These are phyloP conservation scores for Moricandia moricandioides DNA, from an alignment of 345 rosid genomes.

Conservation along the genomic window DNA sequence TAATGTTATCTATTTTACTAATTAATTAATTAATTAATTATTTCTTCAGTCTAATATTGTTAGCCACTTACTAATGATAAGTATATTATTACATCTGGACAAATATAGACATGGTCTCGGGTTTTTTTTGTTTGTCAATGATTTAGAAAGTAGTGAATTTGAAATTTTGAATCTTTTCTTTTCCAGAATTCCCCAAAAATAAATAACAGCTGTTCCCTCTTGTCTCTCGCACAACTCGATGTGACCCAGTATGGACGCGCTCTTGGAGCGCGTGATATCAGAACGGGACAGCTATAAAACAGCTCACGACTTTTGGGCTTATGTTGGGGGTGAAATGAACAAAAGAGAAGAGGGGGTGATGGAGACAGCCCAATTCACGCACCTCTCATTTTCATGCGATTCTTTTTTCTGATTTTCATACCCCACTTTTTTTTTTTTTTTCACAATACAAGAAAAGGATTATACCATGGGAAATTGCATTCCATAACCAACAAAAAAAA, in stretches of 20 bases:
- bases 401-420: not conserved
- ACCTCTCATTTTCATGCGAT: conserved; percentile 10
- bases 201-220: conserved; percentile 11
- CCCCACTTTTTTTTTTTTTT: not conserved
- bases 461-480: no score
- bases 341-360: conserved; percentile 19
- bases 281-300: conserved; percentile 25
- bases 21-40: conserved; percentile 4
- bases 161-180: not conserved
- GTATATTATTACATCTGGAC: not conserved
- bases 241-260: conserved; percentile 4
- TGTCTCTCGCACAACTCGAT: not conserved
- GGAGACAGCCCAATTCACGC: conserved; percentile 16
- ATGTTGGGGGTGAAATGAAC: not conserved
- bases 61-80: not conserved
- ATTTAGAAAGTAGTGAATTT: not conserved
- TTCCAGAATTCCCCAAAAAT: not conserved
- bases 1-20: conserved; percentile 17
- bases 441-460: not conserved
- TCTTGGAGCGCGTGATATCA: conserved; percentile 7
- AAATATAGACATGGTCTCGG: not conserved
- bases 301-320: conserved; percentile 32
- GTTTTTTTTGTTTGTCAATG: not conserved
- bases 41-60: not conserved
- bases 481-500: no score